Percentiles rank a stretch among this genome's conserved stretches.
These are phyloP conservation scores for Hemisphaericaspora lyxosophila DNA, from an alignment of 1,139 yeast genomes.

Conservation along the genomic window DNA sequence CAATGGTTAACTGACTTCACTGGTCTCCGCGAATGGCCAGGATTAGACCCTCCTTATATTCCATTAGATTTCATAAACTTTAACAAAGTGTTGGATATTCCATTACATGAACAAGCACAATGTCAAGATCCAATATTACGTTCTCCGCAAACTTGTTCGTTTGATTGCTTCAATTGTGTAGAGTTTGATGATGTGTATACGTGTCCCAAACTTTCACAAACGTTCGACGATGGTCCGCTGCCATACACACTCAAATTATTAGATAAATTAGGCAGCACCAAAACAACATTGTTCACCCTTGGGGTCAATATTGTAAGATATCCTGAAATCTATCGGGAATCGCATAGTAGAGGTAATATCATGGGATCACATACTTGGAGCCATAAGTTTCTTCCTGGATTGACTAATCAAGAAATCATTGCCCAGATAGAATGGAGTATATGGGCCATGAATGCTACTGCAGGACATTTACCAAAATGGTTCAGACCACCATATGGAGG, in stretches of 20 bases:
- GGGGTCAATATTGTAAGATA: slow-evolving; percentile 76
- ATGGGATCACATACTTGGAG: slow-evolving; percentile 94
- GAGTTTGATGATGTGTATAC: slow-evolving; percentile 75
- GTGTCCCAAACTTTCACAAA: slow-evolving; percentile 74
- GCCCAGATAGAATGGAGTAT: slow-evolving; percentile 94
- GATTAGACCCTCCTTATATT: slow-evolving; percentile 79
- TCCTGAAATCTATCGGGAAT: slow-evolving; percentile 68
- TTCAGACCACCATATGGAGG: slow-evolving; percentile 98
- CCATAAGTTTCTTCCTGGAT: slow-evolving; percentile 76
- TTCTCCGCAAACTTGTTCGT: slow-evolving; percentile 60
- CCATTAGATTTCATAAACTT: slow-evolving; percentile 73
- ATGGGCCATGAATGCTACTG: slow-evolving; percentile 98
- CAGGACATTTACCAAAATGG: slow-evolving; percentile 85
- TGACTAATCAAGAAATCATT: slow-evolving; percentile 74
- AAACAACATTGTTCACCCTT: slow-evolving; percentile 78
- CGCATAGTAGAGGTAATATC: slow-evolving; percentile 66
- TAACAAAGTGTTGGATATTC: slow-evolving; percentile 36
- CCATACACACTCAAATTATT: slow-evolving; percentile 64
- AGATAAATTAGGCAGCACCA: slow-evolving; percentile 40
- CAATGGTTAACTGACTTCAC: slow-evolving; percentile 76
- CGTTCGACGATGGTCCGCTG: slow-evolving; percentile 95
- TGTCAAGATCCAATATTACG: slow-evolving; percentile 40
- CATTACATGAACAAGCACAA: slow-evolving; percentile 55
- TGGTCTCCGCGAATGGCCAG: slow-evolving; percentile 80
- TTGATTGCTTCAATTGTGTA: slow-evolving; percentile 82